Conservation (phyloP, 2,329 filamentous ascomycete species). For the Aspergillus uvarum region DNA sequence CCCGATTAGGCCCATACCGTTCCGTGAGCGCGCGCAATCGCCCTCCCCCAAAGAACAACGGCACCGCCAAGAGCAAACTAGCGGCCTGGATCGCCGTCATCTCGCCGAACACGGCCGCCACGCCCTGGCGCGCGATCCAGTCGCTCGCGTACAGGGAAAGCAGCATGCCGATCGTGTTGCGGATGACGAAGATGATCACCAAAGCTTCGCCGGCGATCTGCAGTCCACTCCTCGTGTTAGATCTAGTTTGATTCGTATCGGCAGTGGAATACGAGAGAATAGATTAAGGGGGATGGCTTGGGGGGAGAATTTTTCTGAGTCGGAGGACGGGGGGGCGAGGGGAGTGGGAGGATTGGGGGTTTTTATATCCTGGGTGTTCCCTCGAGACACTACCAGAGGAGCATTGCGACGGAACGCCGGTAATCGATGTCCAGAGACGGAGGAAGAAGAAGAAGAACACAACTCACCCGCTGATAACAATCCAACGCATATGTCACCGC, state of each 20-base stretch:
- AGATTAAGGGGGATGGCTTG: not conserved
- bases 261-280: too few relatives aligned
- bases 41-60: constrained; percentile 24
- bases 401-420: too few relatives aligned
- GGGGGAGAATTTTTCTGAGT: too few relatives aligned
- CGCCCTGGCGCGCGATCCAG: constrained; percentile 25
- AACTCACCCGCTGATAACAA: constrained; percentile 25
- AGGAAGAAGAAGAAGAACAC: not conserved
- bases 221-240: too few relatives aligned
- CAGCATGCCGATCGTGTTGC: constrained; percentile 30
- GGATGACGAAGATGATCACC: constrained; percentile 30
- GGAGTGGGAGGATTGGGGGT: too few relatives aligned
- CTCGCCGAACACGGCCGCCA: constrained; percentile 25
- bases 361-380: too few relatives aligned
- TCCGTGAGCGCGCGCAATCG: constrained; percentile 20
- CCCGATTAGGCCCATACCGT: constrained; percentile 28
- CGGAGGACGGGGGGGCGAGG: too few relatives aligned
- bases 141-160: constrained; percentile 26
- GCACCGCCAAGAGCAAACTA: constrained; percentile 23
- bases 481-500: constrained; percentile 29
- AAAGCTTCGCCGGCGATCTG: constrained; percentile 27
- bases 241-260: not conserved
- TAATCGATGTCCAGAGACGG: too few relatives aligned
- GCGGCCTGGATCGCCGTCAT: constrained; percentile 27
- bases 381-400: too few relatives aligned